Evolutionary conservation across 257 asterid species (phyloP).

Genomic region (Lycium ferocissimum): DNA sequence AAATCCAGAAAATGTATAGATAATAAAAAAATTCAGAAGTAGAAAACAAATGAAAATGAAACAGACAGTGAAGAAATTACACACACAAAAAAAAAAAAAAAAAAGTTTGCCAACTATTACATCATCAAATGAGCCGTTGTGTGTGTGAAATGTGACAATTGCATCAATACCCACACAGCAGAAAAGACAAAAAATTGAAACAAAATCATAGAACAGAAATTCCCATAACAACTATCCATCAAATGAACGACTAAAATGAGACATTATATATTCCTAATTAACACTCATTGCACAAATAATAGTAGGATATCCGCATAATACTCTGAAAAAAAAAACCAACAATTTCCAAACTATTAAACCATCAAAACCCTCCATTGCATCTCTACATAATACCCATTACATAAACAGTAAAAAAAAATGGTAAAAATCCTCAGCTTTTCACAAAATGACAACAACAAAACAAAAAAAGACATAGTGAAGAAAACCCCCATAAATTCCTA

Average conservation of each 20-base stretch:
- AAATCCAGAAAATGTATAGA: not conserved
- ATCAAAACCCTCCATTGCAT: not conserved
- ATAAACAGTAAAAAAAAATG: not conserved
- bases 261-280: not conserved
- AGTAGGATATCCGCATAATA: not conserved
- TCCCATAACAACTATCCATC: not conserved
- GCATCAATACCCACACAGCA: not conserved
- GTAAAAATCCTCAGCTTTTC: not conserved
- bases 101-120: not conserved
- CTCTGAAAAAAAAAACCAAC: not conserved
- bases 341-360: constrained; percentile 3
- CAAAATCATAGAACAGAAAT: not conserved
- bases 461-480: not conserved
- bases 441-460: not conserved
- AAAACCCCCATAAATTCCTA: not conserved
- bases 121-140: not conserved
- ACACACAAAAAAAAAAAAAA: not conserved
- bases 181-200: not conserved
- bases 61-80: not conserved
- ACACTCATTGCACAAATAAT: constrained; percentile 1
- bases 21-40: not conserved
- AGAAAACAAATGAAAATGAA: not conserved
- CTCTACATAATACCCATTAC: not conserved
- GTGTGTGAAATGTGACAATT: constrained; percentile 19
- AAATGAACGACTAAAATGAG: not conserved